Conservation (phyloP, 2,329 filamentous ascomycete genomes). For the Beauveria scarabaeidicola region DNA sequence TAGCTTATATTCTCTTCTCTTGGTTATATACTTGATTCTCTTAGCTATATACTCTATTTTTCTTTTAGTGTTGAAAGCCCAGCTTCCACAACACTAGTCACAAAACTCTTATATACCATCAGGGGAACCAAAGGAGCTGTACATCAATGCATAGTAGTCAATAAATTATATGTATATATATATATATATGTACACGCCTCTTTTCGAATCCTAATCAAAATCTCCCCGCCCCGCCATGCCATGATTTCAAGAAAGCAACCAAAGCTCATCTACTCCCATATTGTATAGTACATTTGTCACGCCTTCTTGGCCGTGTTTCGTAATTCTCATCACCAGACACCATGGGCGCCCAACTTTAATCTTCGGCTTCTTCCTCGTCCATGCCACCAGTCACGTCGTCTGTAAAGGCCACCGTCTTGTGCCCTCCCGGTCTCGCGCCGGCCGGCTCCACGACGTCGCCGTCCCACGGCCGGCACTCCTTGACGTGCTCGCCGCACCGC, state of each 20-base stretch:
- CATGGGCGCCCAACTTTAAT: background rate
- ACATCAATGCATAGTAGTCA: no score
- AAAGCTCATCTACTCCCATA: background rate
- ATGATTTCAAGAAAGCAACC: background rate
- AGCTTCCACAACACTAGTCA: no score
- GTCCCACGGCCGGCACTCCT: conserved; percentile 82
- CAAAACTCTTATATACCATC: no score
- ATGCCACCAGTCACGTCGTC: conserved; percentile 40
- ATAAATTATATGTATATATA: no score
- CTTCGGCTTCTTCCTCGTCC: conserved; percentile 16
- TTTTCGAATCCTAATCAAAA: background rate
- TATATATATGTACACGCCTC: background rate
- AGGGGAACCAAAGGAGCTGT: no score
- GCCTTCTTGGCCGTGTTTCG: conserved; percentile 1
- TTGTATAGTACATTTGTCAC: background rate
- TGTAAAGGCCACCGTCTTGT: conserved; percentile 55
- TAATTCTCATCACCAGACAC: background rate
- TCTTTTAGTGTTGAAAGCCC: no score
- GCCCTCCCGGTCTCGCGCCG: conserved; percentile 28
- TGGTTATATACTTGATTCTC: no score
- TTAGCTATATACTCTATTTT: no score
- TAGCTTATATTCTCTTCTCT: no score
- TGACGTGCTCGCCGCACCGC: conserved; percentile 74
- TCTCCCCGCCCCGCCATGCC: conserved; percentile 7
- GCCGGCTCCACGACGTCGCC: conserved; percentile 71